Percentiles rank a stretch among this genome's conserved stretches.
These are phyloP conservation scores for Penicillium sp. DNA, from an alignment of 2,329 filamentous ascomycete species.

Conservation along the genomic window DNA sequence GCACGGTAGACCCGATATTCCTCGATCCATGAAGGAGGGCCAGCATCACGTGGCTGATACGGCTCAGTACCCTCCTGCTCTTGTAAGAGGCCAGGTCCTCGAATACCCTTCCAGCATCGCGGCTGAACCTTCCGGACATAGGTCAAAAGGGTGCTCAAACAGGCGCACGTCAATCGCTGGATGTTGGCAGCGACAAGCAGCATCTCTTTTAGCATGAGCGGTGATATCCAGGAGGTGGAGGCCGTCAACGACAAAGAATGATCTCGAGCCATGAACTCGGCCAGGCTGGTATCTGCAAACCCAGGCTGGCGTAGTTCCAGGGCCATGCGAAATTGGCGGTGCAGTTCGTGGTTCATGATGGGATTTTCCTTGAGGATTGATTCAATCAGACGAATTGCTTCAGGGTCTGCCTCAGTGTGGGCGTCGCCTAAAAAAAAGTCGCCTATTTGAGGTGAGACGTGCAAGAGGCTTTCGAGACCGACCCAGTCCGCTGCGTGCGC, in stretches of 20 bases:
- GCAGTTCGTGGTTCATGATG: background rate
- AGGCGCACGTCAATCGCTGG: constrained; percentile 3
- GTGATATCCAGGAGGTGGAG: background rate
- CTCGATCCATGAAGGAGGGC: constrained; percentile 1
- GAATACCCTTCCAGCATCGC: background rate
- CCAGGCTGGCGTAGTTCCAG: background rate
- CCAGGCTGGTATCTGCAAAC: background rate
- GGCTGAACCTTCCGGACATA: background rate
- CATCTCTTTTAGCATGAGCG: background rate
- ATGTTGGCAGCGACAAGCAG: background rate
- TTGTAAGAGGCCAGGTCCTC: background rate
- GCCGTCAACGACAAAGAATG: background rate
- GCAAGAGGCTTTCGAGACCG: background rate
- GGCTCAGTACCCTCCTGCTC: background rate
- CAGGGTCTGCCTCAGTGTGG: background rate
- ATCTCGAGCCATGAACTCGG: background rate
- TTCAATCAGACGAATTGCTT: background rate
- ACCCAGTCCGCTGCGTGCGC: background rate
- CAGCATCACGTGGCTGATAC: background rate
- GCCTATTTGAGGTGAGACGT: background rate
- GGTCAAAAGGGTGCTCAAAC: background rate
- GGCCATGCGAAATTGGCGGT: background rate
- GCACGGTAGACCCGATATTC: constrained; percentile 3
- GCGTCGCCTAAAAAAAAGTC: background rate
- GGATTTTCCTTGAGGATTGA: background rate